Percentiles rank a stretch among this genome's conserved stretches.
Conservation (phyloP, 1,139 yeast species). For the Taphrina deformans region DNA sequence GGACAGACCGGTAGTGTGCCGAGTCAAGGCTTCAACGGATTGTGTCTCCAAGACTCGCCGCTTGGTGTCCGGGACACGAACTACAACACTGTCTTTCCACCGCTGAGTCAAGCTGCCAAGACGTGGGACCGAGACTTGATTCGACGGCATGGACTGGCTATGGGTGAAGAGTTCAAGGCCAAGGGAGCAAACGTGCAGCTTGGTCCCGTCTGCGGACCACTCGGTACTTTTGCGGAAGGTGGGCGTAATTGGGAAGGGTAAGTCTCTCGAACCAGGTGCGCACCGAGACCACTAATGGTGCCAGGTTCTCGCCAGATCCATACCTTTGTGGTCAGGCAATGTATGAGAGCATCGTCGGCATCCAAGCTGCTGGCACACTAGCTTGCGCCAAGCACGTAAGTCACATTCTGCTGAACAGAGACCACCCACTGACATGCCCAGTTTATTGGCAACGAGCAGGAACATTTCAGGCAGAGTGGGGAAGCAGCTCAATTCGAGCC, state of each 20-base stretch:
- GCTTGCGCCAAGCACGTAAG: slow-evolving; percentile 60
- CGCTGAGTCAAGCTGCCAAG: slow-evolving; percentile 61
- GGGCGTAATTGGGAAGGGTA: slow-evolving; percentile 66
- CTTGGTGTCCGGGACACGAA: slow-evolving; percentile 63
- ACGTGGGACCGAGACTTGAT: slow-evolving; percentile 59
- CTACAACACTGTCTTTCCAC: slow-evolving; percentile 58
- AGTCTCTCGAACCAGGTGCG: not conserved
- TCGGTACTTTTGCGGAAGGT: slow-evolving; percentile 62
- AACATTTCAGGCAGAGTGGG: slow-evolving; percentile 60
- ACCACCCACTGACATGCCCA: slow-evolving; percentile 43
- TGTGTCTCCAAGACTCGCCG: slow-evolving; percentile 67
- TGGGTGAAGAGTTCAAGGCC: slow-evolving; percentile 57
- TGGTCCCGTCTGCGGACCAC: slow-evolving; percentile 64
- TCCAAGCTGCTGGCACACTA: slow-evolving; percentile 60
- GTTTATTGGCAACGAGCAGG: slow-evolving; percentile 64
- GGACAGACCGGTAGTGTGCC: slow-evolving; percentile 66
- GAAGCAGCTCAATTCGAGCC: slow-evolving; percentile 51
- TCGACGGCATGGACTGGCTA: slow-evolving; percentile 57
- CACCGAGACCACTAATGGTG: not conserved
- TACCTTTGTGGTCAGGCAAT: slow-evolving; percentile 62
- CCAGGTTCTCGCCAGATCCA: slow-evolving; percentile 60
- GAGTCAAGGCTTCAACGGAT: slow-evolving; percentile 57
- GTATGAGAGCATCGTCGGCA: slow-evolving; percentile 56
- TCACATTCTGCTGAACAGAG: not conserved
- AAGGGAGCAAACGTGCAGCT: slow-evolving; percentile 56